phyloP scores from a whole-genome alignment of 495 filamentous ascomycete genomes.

The Penicillium ochrochloron region DNA sequence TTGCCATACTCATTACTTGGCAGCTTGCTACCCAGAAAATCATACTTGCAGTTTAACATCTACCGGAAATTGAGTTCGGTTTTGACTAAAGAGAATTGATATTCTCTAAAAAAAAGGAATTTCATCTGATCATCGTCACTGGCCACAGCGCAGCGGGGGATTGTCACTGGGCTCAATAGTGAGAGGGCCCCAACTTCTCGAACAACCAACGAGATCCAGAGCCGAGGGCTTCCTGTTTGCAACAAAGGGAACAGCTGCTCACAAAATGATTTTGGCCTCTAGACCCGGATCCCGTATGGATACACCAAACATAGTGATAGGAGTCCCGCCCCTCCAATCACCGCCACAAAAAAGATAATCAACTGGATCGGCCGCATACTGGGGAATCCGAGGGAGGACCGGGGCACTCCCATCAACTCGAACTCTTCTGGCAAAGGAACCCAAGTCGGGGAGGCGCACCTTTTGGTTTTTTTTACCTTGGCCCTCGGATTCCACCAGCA shows the following conservation, averaged over 20 bases:
- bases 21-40: neutral
- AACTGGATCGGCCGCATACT: neutral
- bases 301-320: neutral
- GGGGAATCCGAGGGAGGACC: neutral
- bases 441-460: neutral
- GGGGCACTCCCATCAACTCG: neutral
- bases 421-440: neutral
- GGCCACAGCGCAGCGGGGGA: neutral
- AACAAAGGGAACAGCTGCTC: neutral
- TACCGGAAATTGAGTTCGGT: neutral
- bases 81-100: neutral
- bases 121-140: neutral
- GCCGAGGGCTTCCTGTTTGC: neutral
- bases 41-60: neutral
- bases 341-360: neutral
- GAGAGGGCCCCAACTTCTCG: constrained; percentile 5
- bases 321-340: constrained; percentile 1
- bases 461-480: neutral
- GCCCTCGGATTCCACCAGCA: neutral
- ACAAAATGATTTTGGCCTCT: neutral
- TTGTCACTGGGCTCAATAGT: neutral
- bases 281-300: neutral
- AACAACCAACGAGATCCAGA: constrained; percentile 4
- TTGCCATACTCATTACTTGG: neutral
- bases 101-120: neutral